phyloP scores from a whole-genome alignment of 169 alveolate genomes.

The Cryptosporidium bovis region DNA sequence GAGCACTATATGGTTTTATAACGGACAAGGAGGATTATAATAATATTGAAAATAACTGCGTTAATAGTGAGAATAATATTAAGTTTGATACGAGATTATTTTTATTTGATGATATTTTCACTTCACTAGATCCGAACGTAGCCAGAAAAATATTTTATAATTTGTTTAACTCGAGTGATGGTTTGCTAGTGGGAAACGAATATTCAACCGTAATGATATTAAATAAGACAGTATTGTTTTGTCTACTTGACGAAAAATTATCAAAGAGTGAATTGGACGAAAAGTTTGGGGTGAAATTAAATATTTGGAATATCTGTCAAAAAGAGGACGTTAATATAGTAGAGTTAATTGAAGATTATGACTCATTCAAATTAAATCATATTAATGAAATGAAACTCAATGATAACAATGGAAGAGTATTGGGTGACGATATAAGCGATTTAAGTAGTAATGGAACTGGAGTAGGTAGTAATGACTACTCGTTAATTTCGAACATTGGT shows the following conservation, averaged over 20 bases:
- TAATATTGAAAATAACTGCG: neutral
- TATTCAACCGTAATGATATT: constrained; percentile 32
- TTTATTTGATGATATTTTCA: constrained; percentile 45
- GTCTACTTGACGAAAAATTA: constrained; percentile 32
- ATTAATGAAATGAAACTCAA: too few species aligned
- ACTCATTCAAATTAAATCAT: neutral
- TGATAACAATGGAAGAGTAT: too few species aligned
- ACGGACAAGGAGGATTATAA: constrained; percentile 22
- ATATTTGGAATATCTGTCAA: constrained; percentile 42
- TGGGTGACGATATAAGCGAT: too few species aligned
- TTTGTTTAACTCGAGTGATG: constrained; percentile 21
- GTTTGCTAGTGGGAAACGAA: constrained; percentile 19
- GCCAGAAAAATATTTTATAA: constrained; percentile 53
- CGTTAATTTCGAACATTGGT: neutral
- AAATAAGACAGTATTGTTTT: constrained; percentile 8
- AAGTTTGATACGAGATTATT: constrained; percentile 43
- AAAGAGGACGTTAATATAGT: neutral
- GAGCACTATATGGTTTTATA: constrained; percentile 86
- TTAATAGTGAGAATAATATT: neutral
- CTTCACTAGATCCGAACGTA: constrained; percentile 63
- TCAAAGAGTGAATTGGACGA: constrained; percentile 4
- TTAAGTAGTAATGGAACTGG: too few species aligned
- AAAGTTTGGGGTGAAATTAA: constrained; percentile 58
- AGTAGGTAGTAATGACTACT: too few species aligned
- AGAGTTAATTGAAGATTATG: neutral